phyloP scores from a whole-genome alignment of 2,329 filamentous ascomycete genomes.

The Talaromyces amestolkiae region DNA sequence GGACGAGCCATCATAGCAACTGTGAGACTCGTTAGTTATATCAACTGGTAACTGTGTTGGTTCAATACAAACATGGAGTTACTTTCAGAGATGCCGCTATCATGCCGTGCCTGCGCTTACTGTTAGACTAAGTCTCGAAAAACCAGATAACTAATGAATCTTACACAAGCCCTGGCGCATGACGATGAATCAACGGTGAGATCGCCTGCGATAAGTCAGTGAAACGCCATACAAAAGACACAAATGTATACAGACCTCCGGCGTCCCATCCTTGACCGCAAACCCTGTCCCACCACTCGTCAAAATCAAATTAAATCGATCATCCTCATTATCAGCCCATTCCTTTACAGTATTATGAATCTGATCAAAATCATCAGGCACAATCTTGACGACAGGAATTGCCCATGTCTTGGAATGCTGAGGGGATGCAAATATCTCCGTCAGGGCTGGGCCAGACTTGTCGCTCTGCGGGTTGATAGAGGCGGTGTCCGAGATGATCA shows the following conservation, averaged over 20 bases:
- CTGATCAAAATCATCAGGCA: slow-evolving; percentile 69
- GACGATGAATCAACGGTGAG: slow-evolving; percentile 72
- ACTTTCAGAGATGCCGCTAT: slow-evolving; percentile 76
- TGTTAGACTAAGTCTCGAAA: slow-evolving; percentile 22
- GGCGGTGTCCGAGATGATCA: slow-evolving; percentile 90
- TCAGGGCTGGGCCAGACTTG: slow-evolving; percentile 64
- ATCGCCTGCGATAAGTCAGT: slow-evolving; percentile 60
- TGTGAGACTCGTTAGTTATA: slow-evolving; percentile 40
- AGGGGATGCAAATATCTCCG: slow-evolving; percentile 63
- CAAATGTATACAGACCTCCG: slow-evolving; percentile 63
- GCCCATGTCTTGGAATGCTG: slow-evolving; percentile 71
- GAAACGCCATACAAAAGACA: not conserved
- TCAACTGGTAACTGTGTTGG: not conserved
- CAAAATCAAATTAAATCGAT: slow-evolving; percentile 69
- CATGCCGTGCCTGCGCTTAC: slow-evolving; percentile 74
- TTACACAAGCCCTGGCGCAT: slow-evolving; percentile 81
- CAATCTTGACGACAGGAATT: slow-evolving; percentile 67
- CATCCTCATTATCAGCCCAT: slow-evolving; percentile 66
- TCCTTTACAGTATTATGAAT: slow-evolving; percentile 71
- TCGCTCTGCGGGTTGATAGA: slow-evolving; percentile 76
- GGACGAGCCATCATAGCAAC: slow-evolving; percentile 97
- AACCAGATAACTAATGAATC: slow-evolving; percentile 24
- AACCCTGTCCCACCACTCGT: slow-evolving; percentile 95
- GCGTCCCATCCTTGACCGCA: slow-evolving; percentile 77
- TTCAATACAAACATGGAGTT: slow-evolving; percentile 72